Conservation (phyloP, 305 asterid genomes). For the Fraxinus latifolia region DNA sequence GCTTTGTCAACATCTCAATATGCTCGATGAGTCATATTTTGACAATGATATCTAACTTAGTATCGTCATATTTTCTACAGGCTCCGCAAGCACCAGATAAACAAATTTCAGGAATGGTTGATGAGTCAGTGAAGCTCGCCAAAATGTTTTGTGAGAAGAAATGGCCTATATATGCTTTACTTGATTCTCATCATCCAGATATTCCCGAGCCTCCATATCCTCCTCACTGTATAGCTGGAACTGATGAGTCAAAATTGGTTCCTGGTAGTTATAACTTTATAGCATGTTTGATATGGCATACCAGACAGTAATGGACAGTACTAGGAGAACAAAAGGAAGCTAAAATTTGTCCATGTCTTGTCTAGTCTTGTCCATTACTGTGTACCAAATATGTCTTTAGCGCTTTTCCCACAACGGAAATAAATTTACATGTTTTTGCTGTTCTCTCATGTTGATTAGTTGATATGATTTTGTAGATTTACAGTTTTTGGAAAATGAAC, state of each 20-base stretch:
- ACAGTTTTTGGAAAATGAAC: slow-evolving; percentile 76
- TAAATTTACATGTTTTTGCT: neutral
- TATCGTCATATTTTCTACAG: slow-evolving; percentile 29
- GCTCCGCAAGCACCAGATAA: slow-evolving; percentile 71
- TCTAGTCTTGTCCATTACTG: neutral
- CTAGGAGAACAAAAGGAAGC: neutral
- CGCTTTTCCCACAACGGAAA: neutral
- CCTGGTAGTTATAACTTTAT: slow-evolving; percentile 42
- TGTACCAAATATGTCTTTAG: neutral
- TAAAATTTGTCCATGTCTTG: neutral
- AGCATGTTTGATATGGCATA: neutral
- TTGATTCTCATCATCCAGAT: slow-evolving; percentile 79
- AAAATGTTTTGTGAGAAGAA: slow-evolving; percentile 52
- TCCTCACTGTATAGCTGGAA: slow-evolving; percentile 80
- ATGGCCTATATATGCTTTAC: slow-evolving; percentile 78
- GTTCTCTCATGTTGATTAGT: slow-evolving; percentile 17
- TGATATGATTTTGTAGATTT: slow-evolving; percentile 45
- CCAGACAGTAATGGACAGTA: neutral
- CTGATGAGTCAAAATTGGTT: slow-evolving; percentile 72
- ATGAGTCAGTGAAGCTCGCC: slow-evolving; percentile 71
- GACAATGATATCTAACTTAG: neutral
- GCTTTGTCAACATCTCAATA: neutral
- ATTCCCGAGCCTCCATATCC: slow-evolving; percentile 90
- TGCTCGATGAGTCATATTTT: too few species aligned
- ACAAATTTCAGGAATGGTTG: slow-evolving; percentile 77